Conservation (phyloP, 2,329 filamentous ascomycete genomes). For the Kalaharituber pfeilii region DNA sequence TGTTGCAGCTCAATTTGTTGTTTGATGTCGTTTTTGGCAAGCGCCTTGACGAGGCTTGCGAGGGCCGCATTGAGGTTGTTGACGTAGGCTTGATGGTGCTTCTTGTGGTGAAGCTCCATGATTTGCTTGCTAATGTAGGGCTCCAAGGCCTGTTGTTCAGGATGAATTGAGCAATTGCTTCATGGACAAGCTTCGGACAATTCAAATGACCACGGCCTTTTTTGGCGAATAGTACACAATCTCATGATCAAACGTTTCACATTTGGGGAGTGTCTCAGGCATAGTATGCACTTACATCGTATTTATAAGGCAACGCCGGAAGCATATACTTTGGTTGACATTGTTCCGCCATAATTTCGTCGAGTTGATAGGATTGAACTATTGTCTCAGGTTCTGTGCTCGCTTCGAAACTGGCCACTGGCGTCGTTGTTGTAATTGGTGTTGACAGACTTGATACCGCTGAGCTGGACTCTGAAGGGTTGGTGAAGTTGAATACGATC, state of each 20-base stretch:
- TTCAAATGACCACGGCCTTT: too few species aligned
- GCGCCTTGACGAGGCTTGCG: conserved; percentile 40
- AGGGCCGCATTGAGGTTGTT: conserved; percentile 55
- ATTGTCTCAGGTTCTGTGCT: too few species aligned
- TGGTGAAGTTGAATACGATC: neutral
- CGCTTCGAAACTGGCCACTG: too few species aligned
- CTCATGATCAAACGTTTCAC: too few species aligned
- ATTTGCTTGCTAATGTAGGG: conserved; percentile 60
- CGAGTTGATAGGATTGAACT: too few species aligned
- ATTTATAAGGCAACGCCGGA: conserved; percentile 49
- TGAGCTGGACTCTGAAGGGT: too few species aligned
- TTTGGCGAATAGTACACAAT: neutral
- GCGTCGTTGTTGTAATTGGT: too few species aligned
- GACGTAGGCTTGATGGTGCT: conserved; percentile 65
- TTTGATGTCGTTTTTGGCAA: conserved; percentile 40
- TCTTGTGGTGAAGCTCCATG: conserved; percentile 65
- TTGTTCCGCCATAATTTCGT: too few species aligned
- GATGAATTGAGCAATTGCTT: neutral
- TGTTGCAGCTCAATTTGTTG: conserved; percentile 50
- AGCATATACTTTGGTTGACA: conserved; percentile 47
- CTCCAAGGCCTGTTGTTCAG: conserved; percentile 43
- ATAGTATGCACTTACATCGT: conserved; percentile 46
- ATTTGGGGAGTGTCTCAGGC: too few species aligned
- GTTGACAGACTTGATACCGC: too few species aligned
- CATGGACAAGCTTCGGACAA: neutral